Conservation (phyloP, 2,329 filamentous ascomycete species). For the Aureobasidium namibiae region DNA sequence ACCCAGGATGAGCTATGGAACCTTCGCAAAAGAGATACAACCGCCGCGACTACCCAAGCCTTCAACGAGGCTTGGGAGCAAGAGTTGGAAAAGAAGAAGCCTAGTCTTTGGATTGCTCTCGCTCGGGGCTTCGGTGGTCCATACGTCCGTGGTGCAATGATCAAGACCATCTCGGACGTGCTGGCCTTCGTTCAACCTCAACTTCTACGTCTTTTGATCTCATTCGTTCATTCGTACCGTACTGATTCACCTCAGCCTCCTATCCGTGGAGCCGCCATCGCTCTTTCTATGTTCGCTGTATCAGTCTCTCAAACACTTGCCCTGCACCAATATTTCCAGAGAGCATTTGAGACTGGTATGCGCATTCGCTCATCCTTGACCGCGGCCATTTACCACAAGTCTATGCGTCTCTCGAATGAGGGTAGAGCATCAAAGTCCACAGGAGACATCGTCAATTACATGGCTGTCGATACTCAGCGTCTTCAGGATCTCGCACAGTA, state of each 20-base stretch:
- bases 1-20: conserved; percentile 97
- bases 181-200: conserved; percentile 88
- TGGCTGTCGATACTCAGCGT: conserved; percentile 96
- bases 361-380: conserved; percentile 86
- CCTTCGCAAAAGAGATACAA: conserved; percentile 70
- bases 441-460: conserved; percentile 97
- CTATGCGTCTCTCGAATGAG: conserved; percentile 84
- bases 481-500: conserved; percentile 93
- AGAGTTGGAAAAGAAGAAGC: conserved; percentile 63
- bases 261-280: conserved; percentile 78
- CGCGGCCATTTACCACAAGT: conserved; percentile 87
- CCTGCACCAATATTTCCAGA: conserved; percentile 96
- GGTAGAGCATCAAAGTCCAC: conserved; percentile 82
- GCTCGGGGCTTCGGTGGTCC: conserved; percentile 78
- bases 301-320: conserved; percentile 80
- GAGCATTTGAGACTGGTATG: conserved; percentile 93
- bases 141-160: conserved; percentile 71
- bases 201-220: conserved; percentile 73
- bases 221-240: conserved; percentile 72
- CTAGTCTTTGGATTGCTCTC: conserved; percentile 80
- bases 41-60: conserved; percentile 58
- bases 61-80: conserved; percentile 70
- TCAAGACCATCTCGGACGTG: conserved; percentile 82
- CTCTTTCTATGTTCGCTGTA: conserved; percentile 82
- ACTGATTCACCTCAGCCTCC: conserved; percentile 61